These are phyloP conservation scores for Candida sphagnicola DNA, from an alignment of 805 yeast species.

Conservation along the genomic window DNA sequence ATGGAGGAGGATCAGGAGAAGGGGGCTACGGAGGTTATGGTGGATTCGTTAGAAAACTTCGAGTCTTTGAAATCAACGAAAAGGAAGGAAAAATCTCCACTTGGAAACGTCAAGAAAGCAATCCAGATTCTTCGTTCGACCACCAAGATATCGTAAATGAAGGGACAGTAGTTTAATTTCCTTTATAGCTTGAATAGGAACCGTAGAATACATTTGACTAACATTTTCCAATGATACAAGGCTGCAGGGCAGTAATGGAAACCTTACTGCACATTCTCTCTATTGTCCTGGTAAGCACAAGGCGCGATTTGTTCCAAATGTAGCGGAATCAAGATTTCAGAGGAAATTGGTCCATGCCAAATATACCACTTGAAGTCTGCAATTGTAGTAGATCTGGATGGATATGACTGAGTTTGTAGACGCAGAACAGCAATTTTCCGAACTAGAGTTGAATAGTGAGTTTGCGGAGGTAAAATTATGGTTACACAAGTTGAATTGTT, in stretches of 20 bases:
- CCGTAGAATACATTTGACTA: too few relatives aligned
- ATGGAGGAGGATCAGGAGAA: conserved; percentile 91
- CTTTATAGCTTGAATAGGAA: too few relatives aligned
- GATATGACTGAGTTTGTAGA: not conserved
- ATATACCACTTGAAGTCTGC: too few relatives aligned
- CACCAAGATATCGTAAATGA: conserved; percentile 45
- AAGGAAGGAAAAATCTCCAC: conserved; percentile 45
- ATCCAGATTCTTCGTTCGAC: conserved; percentile 44
- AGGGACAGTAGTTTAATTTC: conserved; percentile 37
- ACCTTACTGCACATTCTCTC: too few relatives aligned
- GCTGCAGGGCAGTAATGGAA: too few relatives aligned
- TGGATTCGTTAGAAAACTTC: conserved; percentile 74
- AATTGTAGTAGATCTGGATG: not conserved
- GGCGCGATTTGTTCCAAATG: too few relatives aligned
- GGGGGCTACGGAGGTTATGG: conserved; percentile 97
- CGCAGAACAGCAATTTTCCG: not conserved
- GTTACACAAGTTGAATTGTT: conserved; percentile 33
- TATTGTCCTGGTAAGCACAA: too few relatives aligned
- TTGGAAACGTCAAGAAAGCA: conserved; percentile 71
- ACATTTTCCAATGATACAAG: too few relatives aligned
- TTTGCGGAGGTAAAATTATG: conserved; percentile 29
- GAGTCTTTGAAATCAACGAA: conserved; percentile 67
- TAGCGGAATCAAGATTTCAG: too few relatives aligned
- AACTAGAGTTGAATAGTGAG: conserved; percentile 7
- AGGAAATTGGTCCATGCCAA: not conserved